These are phyloP conservation scores for Moesziomyces sp. DNA, from an alignment of 1,284 basidiomycete species.

Conservation along the genomic window DNA sequence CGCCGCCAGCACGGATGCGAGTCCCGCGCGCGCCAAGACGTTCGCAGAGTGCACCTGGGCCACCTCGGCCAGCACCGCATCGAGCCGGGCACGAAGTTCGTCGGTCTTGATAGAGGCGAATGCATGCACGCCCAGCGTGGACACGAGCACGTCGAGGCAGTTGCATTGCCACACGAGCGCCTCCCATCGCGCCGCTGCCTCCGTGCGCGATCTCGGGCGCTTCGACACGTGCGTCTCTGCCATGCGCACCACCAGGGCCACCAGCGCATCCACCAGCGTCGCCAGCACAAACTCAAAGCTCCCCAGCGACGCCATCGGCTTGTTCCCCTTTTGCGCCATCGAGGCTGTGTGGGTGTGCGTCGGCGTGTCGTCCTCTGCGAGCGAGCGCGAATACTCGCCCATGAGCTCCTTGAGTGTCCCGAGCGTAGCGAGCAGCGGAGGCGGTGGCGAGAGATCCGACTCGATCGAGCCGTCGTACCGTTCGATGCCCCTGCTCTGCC, in stretches of 20 bases:
- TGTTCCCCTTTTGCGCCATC: background rate
- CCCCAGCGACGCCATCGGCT: background rate
- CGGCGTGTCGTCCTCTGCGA: constrained; percentile 22
- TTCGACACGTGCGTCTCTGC: constrained; percentile 15
- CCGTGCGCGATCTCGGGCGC: constrained; percentile 11
- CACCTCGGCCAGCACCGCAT: constrained; percentile 4
- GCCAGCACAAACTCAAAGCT: constrained; percentile 48
- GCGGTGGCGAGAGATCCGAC: constrained; percentile 32
- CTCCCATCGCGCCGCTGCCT: constrained; percentile 40
- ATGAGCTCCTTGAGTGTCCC: constrained; percentile 57
- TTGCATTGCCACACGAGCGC: constrained; percentile 41
- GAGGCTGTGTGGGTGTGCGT: background rate
- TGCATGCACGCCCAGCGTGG: constrained; percentile 12
- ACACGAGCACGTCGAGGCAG: constrained; percentile 40
- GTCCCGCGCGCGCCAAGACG: constrained; percentile 21
- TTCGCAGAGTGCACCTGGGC: constrained; percentile 12
- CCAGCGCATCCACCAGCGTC: constrained; percentile 51
- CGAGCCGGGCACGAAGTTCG: constrained; percentile 2
- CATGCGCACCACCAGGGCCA: constrained; percentile 38
- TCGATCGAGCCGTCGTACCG: constrained; percentile 40
- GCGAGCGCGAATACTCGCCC: constrained; percentile 41
- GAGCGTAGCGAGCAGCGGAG: constrained; percentile 39
- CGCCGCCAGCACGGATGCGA: constrained; percentile 6
- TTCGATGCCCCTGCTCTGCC: constrained; percentile 44
- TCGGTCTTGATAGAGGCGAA: constrained; percentile 27